Conservation (phyloP, 257 asterid species). For the Gentiana straminea region DNA sequence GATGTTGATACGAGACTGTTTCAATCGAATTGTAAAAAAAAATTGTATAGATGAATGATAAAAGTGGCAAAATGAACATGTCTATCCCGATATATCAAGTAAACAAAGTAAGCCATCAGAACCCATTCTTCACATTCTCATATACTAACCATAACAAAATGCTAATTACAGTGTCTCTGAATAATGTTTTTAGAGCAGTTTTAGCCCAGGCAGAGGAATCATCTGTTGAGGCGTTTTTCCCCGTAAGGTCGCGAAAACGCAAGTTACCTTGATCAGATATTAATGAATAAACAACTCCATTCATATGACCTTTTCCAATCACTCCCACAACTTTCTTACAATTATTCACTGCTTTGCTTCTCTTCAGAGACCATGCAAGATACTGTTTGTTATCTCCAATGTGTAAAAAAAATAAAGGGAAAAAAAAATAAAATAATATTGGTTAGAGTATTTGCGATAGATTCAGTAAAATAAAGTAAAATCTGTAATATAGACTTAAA, state of each 20-base stretch:
- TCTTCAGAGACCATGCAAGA: slow-evolving; percentile 86
- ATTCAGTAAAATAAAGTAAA: slow-evolving; percentile 7
- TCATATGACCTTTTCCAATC: slow-evolving; percentile 85
- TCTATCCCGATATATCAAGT: too few species aligned
- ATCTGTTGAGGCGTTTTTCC: slow-evolving; percentile 32
- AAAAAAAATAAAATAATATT: background rate
- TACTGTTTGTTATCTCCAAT: slow-evolving; percentile 34
- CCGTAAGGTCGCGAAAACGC: slow-evolving; percentile 67
- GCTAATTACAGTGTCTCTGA: slow-evolving; percentile 64
- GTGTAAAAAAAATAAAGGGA: background rate
- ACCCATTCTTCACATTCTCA: slow-evolving; percentile 33
- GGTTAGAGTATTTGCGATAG: background rate
- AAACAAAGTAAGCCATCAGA: background rate
- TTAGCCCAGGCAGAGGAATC: slow-evolving; percentile 30
- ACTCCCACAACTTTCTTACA: slow-evolving; percentile 76
- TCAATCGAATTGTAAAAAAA: too few species aligned
- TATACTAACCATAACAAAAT: slow-evolving; percentile 57
- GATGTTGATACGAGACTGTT: too few species aligned
- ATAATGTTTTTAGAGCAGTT: slow-evolving; percentile 35
- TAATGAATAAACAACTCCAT: slow-evolving; percentile 74
- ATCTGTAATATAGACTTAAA: too few species aligned
- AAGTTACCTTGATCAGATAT: slow-evolving; percentile 72
- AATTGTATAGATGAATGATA: too few species aligned
- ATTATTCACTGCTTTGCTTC: slow-evolving; percentile 90
- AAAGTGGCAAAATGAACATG: too few species aligned